phyloP scores from a whole-genome alignment of 176 grass and related monocot genomes.

The Pharus latifolius region DNA sequence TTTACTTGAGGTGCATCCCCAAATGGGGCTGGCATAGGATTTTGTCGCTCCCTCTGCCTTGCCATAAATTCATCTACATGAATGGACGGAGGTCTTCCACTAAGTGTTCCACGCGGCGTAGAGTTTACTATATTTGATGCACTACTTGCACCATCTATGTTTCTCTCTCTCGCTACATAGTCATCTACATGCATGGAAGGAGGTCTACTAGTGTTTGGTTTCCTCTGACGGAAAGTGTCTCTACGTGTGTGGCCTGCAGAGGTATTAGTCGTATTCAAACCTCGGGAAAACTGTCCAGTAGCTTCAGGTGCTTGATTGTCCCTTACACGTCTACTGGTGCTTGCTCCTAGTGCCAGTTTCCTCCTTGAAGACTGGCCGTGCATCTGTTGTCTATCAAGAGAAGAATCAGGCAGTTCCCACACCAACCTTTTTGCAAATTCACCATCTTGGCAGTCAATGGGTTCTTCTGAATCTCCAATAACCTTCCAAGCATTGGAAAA shows the following conservation, averaged over 20 bases:
- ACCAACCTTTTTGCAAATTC: slow-evolving; percentile 59
- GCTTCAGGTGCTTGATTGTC: slow-evolving; percentile 56
- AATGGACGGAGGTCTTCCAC: slow-evolving; percentile 94
- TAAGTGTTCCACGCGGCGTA: slow-evolving; percentile 47
- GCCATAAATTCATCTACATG: slow-evolving; percentile 99
- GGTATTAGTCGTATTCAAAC: slow-evolving; percentile 38
- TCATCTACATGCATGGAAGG: slow-evolving; percentile 99
- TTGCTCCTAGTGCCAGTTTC: slow-evolving; percentile 54
- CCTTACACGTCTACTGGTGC: slow-evolving; percentile 49
- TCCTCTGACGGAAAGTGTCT: slow-evolving; percentile 91
- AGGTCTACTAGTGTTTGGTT: slow-evolving; percentile 95
- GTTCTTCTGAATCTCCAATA: slow-evolving; percentile 44
- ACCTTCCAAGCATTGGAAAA: slow-evolving; percentile 75
- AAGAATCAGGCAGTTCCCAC: slow-evolving; percentile 95
- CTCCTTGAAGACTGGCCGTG: slow-evolving; percentile 48
- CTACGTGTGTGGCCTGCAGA: slow-evolving; percentile 65
- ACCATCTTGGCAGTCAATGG: slow-evolving; percentile 24
- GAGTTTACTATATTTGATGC: slow-evolving; percentile 71
- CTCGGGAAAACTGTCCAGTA: slow-evolving; percentile 45
- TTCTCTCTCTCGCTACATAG: slow-evolving; percentile 98
- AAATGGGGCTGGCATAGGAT: slow-evolving; percentile 33
- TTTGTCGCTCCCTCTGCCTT: slow-evolving; percentile 81
- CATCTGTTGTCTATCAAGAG: slow-evolving; percentile 47
- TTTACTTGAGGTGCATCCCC: slow-evolving; percentile 54
- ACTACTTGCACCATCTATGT: slow-evolving; percentile 89